phyloP scores from a whole-genome alignment of 164 flowering plant species.

The Nymphaea thermarum region DNA sequence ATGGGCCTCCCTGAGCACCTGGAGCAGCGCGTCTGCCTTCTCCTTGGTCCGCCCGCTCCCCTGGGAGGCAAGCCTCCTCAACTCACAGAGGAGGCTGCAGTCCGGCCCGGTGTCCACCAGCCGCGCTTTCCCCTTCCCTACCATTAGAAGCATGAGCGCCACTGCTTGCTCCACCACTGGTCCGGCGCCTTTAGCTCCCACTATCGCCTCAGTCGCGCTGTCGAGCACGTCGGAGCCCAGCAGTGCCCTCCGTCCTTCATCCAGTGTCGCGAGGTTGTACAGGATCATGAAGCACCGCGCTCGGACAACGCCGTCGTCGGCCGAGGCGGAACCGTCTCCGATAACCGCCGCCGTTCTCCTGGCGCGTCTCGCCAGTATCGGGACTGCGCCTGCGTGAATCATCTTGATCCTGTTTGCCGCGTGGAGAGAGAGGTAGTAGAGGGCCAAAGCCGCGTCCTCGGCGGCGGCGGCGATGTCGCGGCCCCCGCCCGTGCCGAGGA shows the following conservation, averaged over 20 bases:
- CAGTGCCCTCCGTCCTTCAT: neutral
- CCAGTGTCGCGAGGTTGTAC: neutral
- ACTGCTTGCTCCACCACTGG: neutral
- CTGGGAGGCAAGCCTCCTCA: neutral
- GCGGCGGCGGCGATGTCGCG: neutral
- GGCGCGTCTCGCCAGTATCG: neutral
- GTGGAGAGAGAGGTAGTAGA: constrained; percentile 1
- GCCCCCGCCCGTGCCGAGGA: neutral
- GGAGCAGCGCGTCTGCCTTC: neutral
- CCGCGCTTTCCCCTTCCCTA: neutral
- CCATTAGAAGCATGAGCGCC: neutral
- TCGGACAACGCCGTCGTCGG: neutral
- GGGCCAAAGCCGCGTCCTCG: neutral
- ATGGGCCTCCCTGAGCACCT: neutral
- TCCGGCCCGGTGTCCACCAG: neutral
- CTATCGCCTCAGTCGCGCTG: neutral
- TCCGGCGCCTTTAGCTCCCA: neutral
- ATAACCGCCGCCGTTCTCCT: neutral
- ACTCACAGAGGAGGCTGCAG: neutral
- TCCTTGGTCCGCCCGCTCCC: neutral
- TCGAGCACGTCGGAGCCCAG: neutral
- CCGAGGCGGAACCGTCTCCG: neutral
- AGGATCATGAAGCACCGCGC: neutral
- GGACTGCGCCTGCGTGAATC: neutral
- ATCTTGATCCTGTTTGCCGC: neutral